Evolutionary conservation across 352 stramenopile genomes (phyloP).

Genomic region (Thraustochytrium sp.): DNA sequence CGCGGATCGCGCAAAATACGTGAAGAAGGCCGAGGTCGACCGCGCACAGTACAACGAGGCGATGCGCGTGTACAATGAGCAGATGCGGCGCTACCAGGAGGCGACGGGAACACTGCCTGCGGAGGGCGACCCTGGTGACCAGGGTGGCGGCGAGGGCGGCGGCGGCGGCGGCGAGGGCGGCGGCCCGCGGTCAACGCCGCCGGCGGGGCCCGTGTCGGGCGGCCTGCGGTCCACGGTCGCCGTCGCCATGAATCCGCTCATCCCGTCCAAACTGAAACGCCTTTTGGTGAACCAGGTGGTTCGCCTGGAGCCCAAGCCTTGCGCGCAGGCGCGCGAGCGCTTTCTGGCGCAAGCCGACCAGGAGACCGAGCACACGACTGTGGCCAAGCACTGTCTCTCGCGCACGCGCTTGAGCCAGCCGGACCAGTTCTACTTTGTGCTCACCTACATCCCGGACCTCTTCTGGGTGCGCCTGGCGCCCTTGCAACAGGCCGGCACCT

Average conservation of each 20-base stretch:
- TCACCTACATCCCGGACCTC: slow-evolving; percentile 67
- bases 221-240: background rate
- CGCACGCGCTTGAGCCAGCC: background rate
- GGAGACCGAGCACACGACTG: background rate
- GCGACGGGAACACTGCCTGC: background rate
- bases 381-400: background rate
- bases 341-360: background rate
- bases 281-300: slow-evolving; percentile 28
- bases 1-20: background rate
- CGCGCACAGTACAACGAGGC: background rate
- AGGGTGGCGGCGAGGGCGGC: background rate
- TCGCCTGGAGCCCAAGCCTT: background rate
- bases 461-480: slow-evolving; percentile 64
- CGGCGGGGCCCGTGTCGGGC: background rate
- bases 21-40: background rate
- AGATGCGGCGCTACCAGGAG: background rate
- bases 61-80: background rate
- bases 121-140: background rate
- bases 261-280: background rate
- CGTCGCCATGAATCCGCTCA: background rate
- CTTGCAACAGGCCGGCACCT: slow-evolving; percentile 58
- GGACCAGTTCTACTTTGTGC: slow-evolving; percentile 57
- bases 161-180: background rate
- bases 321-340: background rate
- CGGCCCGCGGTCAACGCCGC: background rate